Base-by-base conservation (phyloP, 2,329 filamentous ascomycete species). In the Pseudogymnoascus sp. region DNA sequence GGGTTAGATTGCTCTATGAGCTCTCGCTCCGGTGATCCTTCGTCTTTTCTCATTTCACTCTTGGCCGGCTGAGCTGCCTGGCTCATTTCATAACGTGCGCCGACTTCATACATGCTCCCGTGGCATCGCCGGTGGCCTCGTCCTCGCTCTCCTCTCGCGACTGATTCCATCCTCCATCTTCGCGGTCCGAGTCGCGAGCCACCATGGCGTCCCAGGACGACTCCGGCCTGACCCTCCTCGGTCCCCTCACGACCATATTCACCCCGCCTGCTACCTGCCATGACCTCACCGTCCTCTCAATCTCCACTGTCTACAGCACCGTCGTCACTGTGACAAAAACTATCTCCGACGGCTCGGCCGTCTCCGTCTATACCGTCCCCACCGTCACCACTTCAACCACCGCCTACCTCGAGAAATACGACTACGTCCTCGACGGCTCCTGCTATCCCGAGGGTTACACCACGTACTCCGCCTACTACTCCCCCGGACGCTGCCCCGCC, bases 211-310 rank as follows among this genome's bases (percentile, higher is more conserved):
- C 25, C 46, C 14, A 12, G 7, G 25, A 18, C 23, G 25, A 53
- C 16, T 53, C 46, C n/a, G 46, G n/a, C 10, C n/a, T 31, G 8
- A 53, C 46, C 46, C 46, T 11, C 36, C 63, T 65, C 12, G 65
- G 65, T 1, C 44, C 66, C 23, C 37, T 67, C 10, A 67, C 62
- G 4, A 62, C 63, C 21, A 64, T 66, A 12, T 67, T 61, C 31
- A 64, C 53, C 10, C 65, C 66, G 5, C 66, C 66, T 1, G 38
- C 60, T 1, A 65, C 62, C 56, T 67, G 66, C 34, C 63, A 11
- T 4, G 46, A 53, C n/a, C 46, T 53, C 46, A 53, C 46, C 14
- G 25, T 53, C 46, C 25, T 67, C 3, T 59, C 60, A 23, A 66
- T 61, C 21, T 21, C 23, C 18, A 65, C 63, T 3, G 40, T 36